Evolutionary conservation across 345 rosid species (phyloP).

Genomic region (Schrenkiella parvula): DNA sequence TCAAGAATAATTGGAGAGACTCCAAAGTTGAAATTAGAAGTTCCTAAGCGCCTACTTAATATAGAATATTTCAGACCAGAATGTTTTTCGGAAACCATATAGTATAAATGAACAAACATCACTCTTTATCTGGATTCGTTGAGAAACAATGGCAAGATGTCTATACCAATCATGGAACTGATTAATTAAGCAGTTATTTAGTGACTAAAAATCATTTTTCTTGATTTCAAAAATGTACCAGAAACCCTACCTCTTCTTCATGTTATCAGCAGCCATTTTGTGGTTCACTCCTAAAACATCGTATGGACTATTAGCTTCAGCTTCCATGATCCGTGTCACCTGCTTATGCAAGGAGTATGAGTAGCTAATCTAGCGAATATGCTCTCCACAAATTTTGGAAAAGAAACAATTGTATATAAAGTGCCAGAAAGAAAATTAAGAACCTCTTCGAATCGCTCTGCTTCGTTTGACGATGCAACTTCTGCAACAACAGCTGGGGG

Average conservation of each 20-base stretch:
- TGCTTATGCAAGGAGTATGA: conserved; percentile 26
- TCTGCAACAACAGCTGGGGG: conserved; percentile 91
- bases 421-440: conserved; percentile 13
- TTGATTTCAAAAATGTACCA: conserved; percentile 2
- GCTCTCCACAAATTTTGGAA: not conserved
- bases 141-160: not conserved
- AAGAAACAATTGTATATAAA: not conserved
- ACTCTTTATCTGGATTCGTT: not conserved
- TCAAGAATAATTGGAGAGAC: not conserved
- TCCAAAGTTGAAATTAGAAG: not conserved
- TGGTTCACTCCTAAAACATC: conserved; percentile 75
- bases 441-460: conserved; percentile 96
- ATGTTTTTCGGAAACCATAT: not conserved
- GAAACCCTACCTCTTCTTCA: conserved; percentile 75
- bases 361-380: not conserved
- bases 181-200: not conserved
- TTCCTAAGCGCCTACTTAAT: not conserved
- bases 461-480: conserved; percentile 85
- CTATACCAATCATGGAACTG: not conserved
- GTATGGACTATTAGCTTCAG: conserved; percentile 64
- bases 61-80: not conserved
- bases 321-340: conserved; percentile 88
- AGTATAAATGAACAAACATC: not conserved
- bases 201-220: not conserved
- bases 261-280: conserved; percentile 61